Percentiles rank a stretch among this genome's conserved stretches.
These are phyloP conservation scores for Penicillium angulare DNA, from an alignment of 495 filamentous ascomycete species.

Conservation along the genomic window DNA sequence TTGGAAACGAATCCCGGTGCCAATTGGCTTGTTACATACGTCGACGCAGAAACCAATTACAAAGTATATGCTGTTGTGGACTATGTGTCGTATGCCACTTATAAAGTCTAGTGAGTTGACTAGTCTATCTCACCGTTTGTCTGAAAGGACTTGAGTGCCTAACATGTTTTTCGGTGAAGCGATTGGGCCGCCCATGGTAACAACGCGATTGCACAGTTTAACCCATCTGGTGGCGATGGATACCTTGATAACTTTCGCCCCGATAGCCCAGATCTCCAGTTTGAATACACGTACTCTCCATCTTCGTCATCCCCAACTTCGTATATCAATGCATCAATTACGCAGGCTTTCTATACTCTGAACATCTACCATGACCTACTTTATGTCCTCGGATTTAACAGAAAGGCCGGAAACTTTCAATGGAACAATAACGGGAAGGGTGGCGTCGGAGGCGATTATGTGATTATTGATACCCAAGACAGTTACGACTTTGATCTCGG, in stretches of 20 bases:
- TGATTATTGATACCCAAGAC: not conserved
- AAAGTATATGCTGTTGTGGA: not conserved
- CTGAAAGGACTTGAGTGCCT: no score
- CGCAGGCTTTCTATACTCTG: not conserved
- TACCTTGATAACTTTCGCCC: not conserved
- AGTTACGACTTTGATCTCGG: not conserved
- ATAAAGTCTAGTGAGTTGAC: not conserved
- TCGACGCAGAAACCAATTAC: not conserved
- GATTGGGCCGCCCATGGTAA: not conserved
- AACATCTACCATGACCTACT: slow-evolving; percentile 1
- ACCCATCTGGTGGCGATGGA: not conserved
- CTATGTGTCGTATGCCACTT: not conserved
- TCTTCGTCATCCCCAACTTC: not conserved
- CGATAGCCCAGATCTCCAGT: not conserved
- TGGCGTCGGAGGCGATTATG: not conserved
- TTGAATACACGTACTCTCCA: not conserved
- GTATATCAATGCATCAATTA: not conserved
- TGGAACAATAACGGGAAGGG: slow-evolving; percentile 1
- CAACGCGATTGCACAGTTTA: not conserved
- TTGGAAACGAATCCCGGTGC: not conserved
- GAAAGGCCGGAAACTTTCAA: not conserved
- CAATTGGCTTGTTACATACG: not conserved
- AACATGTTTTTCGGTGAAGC: no score
- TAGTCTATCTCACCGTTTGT: not conserved
- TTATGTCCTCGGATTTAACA: not conserved